These are phyloP conservation scores for Mycena sanguinolenta DNA, from an alignment of 768 basidiomycete species.

Conservation along the genomic window DNA sequence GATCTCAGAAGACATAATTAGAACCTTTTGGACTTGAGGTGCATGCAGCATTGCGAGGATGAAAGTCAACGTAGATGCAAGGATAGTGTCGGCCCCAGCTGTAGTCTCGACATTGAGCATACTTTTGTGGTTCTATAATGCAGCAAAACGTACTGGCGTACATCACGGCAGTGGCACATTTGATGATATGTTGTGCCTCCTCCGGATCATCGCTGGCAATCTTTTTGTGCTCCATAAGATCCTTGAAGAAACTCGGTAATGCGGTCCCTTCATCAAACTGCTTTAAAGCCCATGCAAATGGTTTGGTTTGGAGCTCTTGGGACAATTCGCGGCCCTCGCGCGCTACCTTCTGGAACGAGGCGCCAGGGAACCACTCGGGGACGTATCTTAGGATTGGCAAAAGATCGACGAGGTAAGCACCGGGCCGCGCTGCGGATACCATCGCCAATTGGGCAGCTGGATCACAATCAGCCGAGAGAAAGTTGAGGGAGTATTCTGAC, in stretches of 20 bases:
- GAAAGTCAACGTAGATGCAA: constrained; percentile 31
- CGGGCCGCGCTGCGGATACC: constrained; percentile 50
- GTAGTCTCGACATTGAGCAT: background rate
- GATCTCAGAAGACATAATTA: background rate
- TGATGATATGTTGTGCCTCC: constrained; percentile 27
- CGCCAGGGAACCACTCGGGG: constrained; percentile 58
- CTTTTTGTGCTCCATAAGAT: constrained; percentile 33
- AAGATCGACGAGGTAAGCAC: constrained; percentile 55
- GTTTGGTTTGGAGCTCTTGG: constrained; percentile 28
- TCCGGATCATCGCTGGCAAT: constrained; percentile 28
- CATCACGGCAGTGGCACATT: constrained; percentile 31
- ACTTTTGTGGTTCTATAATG: background rate
- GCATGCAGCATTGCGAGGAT: constrained; percentile 39
- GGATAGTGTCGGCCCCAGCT: constrained; percentile 34
- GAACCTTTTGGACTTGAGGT: constrained; percentile 32
- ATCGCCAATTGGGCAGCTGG: constrained; percentile 46
- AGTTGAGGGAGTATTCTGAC: background rate
- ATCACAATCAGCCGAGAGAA: background rate
- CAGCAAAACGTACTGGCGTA: constrained; percentile 25
- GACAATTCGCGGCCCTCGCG: constrained; percentile 32
- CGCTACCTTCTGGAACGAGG: constrained; percentile 50
- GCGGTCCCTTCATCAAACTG: constrained; percentile 34
- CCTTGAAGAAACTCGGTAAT: constrained; percentile 35
- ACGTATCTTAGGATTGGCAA: constrained; percentile 48
- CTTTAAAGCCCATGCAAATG: constrained; percentile 32